Conservation (phyloP, 2,329 filamentous ascomycete genomes). For the Tolypocladium endophyticum region DNA sequence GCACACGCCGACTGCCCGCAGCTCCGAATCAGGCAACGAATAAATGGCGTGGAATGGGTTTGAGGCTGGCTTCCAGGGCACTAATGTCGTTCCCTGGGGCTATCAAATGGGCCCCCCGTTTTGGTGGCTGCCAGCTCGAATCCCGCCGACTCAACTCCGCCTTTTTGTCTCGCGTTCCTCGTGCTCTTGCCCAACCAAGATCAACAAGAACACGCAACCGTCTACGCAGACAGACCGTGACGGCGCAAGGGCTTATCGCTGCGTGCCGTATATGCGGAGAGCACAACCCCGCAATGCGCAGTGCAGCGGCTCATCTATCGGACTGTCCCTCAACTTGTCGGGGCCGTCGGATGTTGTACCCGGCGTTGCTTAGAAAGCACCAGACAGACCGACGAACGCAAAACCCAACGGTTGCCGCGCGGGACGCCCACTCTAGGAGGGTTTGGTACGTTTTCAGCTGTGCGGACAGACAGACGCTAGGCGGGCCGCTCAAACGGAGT, state of each 20-base stretch:
- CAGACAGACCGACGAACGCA: background rate
- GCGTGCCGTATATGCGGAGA: no score
- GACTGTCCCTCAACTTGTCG: background rate
- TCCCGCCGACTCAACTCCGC: background rate
- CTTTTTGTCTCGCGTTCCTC: background rate
- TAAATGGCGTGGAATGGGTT: background rate
- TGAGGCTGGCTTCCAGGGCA: no score
- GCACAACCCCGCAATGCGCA: background rate
- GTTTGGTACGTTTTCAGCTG: background rate
- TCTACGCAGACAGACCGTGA: background rate
- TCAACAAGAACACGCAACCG: background rate
- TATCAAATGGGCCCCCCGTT: background rate
- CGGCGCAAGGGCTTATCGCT: background rate
- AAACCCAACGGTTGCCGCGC: background rate
- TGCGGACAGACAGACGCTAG: background rate
- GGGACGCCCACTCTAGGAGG: background rate
- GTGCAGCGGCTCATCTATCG: background rate
- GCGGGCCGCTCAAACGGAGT: background rate
- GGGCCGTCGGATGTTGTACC: background rate
- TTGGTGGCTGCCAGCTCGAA: background rate
- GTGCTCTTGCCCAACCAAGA: background rate
- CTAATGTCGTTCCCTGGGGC: background rate
- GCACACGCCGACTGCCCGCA: background rate
- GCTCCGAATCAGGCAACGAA: background rate
- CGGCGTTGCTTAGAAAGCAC: background rate